These are phyloP conservation scores for Lipomyces orientalis DNA, from an alignment of 805 yeast genomes.

Conservation along the genomic window DNA sequence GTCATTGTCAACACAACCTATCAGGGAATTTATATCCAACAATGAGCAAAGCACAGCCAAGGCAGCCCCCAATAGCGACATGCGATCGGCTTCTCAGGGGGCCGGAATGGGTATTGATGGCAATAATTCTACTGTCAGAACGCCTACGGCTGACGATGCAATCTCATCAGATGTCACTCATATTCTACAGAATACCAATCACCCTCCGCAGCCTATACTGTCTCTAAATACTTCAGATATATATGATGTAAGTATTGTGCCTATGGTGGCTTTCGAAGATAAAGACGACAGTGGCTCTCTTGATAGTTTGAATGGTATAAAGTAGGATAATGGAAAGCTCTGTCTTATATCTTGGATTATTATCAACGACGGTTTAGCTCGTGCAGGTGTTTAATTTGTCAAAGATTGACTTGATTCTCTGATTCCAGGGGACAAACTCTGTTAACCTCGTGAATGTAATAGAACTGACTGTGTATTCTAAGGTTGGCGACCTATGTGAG, in stretches of 20 bases:
- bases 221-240: constrained; percentile 4
- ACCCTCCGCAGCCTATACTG: background rate
- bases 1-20: constrained; percentile 9
- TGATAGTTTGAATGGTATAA: background rate
- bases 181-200: background rate
- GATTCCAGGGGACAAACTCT: background rate
- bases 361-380: background rate
- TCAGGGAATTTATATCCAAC: constrained; percentile 6
- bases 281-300: background rate
- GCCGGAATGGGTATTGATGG: background rate
- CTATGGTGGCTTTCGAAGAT: constrained; percentile 4
- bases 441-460: background rate
- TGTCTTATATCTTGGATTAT: background rate
- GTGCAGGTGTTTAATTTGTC: background rate
- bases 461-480: background rate
- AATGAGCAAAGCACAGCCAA: background rate
- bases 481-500: background rate
- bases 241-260: background rate
- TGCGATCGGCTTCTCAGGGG: background rate
- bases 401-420: background rate
- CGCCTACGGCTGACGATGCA: background rate
- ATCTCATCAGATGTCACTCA: background rate
- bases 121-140: background rate
- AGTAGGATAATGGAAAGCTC: background rate
- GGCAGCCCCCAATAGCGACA: background rate